Evolutionary conservation across 2,329 filamentous ascomycete species (phyloP).

Genomic region (Ramularia endophylla): DNA sequence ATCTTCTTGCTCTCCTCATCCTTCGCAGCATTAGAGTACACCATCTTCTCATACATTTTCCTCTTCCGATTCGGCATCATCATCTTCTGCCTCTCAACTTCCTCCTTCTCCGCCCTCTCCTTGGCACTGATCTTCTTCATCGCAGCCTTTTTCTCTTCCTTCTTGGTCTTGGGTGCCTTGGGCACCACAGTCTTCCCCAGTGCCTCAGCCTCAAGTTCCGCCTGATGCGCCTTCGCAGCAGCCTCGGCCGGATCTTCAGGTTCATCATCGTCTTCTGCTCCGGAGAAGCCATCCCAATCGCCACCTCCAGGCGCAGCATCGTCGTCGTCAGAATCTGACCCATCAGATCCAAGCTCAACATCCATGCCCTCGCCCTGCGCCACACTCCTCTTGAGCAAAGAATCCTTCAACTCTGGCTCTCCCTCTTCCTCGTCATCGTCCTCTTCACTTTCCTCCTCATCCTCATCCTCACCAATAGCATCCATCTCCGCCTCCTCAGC

Average conservation of each 20-base stretch:
- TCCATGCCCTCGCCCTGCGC: conserved; percentile 41
- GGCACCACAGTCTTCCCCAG: conserved; percentile 53
- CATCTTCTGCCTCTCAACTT: conserved; percentile 87
- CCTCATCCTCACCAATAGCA: conserved; percentile 42
- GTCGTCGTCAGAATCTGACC: conserved; percentile 37
- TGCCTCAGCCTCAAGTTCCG: conserved; percentile 88
- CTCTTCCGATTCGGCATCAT: conserved; percentile 99
- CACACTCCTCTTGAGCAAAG: conserved; percentile 20
- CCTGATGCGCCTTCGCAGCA: conserved; percentile 67
- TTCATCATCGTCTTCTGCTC: conserved; percentile 34
- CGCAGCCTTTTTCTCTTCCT: conserved; percentile 61
- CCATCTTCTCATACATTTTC: conserved; percentile 96
- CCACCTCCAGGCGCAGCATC: conserved; percentile 43
- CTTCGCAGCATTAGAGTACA: conserved; percentile 90
- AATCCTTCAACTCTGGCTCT: conserved; percentile 22
- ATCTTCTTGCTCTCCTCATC: conserved; percentile 84
- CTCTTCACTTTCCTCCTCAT: conserved; percentile 31
- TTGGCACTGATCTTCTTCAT: conserved; percentile 62
- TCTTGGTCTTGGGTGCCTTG: conserved; percentile 49
- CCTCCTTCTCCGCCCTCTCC: conserved; percentile 68
- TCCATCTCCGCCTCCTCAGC: conserved; percentile 70
- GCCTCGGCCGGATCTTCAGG: conserved; percentile 55
- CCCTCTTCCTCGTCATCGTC: conserved; percentile 45
- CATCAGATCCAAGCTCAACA: conserved; percentile 32
- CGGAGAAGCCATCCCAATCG: conserved; percentile 42